These are phyloP conservation scores for Mortierella sp. DNA, from an alignment of 371 early-diverging fungal genomes.

Conservation along the genomic window DNA sequence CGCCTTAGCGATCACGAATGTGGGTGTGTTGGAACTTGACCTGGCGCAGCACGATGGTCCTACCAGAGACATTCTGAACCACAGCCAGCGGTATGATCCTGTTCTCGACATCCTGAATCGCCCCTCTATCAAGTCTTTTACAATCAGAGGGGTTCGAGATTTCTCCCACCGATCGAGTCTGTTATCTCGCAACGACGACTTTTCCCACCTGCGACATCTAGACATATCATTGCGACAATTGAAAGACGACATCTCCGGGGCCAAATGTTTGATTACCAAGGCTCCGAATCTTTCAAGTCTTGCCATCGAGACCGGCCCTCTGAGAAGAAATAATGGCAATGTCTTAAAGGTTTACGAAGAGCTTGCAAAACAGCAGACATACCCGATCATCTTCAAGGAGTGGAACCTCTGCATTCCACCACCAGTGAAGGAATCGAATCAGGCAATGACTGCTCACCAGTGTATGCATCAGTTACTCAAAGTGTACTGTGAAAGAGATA, in stretches of 20 bases:
- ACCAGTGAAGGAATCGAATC: not conserved
- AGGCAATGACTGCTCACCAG: not conserved
- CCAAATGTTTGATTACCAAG: not conserved
- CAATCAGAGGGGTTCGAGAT: not conserved
- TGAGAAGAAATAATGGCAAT: too few relatives aligned
- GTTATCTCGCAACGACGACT: not conserved
- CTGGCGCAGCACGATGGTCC: not conserved
- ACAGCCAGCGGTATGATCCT: not conserved
- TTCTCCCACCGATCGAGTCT: not conserved
- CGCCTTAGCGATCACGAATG: too few relatives aligned
- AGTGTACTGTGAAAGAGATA: too few relatives aligned
- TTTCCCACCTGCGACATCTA: not conserved
- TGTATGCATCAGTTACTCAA: too few relatives aligned
- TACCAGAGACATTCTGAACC: not conserved
- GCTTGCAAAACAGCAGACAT: too few relatives aligned
- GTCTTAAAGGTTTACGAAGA: not conserved
- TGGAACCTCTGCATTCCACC: not conserved
- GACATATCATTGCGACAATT: not conserved
- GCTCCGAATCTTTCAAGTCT: not conserved
- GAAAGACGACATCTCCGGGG: not conserved
- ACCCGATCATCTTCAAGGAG: too few relatives aligned
- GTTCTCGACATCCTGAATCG: constrained; percentile 11
- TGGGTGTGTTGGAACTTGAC: not conserved
- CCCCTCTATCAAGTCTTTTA: constrained; percentile 10
- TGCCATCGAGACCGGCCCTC: too few relatives aligned